Base-by-base conservation (phyloP, 768 basidiomycete genomes). In the Steccherinum ochraceum region DNA sequence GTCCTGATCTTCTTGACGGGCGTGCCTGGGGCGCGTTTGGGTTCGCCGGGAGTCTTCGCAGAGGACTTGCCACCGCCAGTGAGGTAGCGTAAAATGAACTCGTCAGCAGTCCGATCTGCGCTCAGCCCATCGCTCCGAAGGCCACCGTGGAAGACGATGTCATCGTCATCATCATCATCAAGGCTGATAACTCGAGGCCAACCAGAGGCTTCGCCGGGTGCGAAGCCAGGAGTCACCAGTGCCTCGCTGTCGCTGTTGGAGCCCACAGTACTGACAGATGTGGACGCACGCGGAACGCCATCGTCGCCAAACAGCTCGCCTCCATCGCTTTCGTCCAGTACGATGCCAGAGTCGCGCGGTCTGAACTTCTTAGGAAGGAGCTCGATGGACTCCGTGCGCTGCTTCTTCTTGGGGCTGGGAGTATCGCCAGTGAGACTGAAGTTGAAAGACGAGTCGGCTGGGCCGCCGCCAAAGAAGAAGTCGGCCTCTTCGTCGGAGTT, bases 1-100 rank as follows among this genome's bases (percentile, higher is more conserved):
- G 79, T 81, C 67, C 83, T 83, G 51, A 73, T 64, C 61, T 75
- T 81, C 74, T 91, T 91, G n/a, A 89, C 85, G 1, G 89, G 89
- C 12, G 89, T 91, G 0, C 85, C 87, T 1, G 89, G 89, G 4
- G 80, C 78, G 50, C 74, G 82, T 73, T 87, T 89, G 16, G 63
- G 68, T 67, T 64, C 56, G 20, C 55, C 54, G 30, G 72, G 69
- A 3, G 58, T 62, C 51, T 68, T 64, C 27, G 66, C 65, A 45
- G 65, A 57, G 2, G 71, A 72, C 53, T 81, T 84, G 12, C 76
- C 72, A 11, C 79, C 80, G 2, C 77, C 73, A 4, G 77, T 76
- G 12, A 91, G 76, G 2, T 83, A 83, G 24, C 80, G 79, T 58
- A 83, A 67, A 55, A 91, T 89, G 64, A 89, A 89, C 2, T 77